Base-by-base conservation (phyloP, 257 asterid genomes). In the Thymus mandschuricus region DNA sequence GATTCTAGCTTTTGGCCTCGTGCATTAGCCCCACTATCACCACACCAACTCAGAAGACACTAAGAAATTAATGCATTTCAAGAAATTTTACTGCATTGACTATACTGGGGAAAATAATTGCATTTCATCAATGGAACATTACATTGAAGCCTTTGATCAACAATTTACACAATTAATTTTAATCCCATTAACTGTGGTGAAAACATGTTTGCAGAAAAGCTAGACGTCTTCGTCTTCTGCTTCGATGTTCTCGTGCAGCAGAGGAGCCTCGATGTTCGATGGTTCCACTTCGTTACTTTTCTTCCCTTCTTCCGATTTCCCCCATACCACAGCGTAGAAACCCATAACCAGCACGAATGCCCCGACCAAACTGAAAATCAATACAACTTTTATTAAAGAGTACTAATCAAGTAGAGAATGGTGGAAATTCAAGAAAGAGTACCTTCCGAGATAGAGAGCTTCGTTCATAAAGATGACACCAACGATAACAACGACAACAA, bases 311-410 rank as follows among this genome's bases (percentile, higher is more conserved):
- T 76, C 71, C 28, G 87, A 69, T 72, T 82, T 86, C 12, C 89
- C 89, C 92, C 89, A 86, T 62, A 84, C 70, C 61, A 86, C 92
- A 45, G 62, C 78, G 8, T 86, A 86, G 87, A 86, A 84, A 64
- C 89, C 92, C 27, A 72, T 27, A 21, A 73, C 56, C 76, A 86
- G 45, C 70, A 84, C 86, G 50, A 71, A 28, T 33, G 89, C 89
- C 44, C 89, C 89, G 0, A 82, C 28, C 78, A 84, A 60, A 70
- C 89, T 86, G 80, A 65, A 74, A 70, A 31, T 8, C 4, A 11
- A 13, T 48, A 67, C 1, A 31, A 60, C 0, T 2, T n/a, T 3
- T 8, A 54, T 7, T 27, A 54, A 38, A 7, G 21, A 8, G 8
- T 44, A 38, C 1, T 15, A 21, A 21, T 21, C 3, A 9, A 44